Evolutionary conservation across 108 stramenopile species (phyloP).

Genomic region (Discostella pseudostelligera): DNA sequence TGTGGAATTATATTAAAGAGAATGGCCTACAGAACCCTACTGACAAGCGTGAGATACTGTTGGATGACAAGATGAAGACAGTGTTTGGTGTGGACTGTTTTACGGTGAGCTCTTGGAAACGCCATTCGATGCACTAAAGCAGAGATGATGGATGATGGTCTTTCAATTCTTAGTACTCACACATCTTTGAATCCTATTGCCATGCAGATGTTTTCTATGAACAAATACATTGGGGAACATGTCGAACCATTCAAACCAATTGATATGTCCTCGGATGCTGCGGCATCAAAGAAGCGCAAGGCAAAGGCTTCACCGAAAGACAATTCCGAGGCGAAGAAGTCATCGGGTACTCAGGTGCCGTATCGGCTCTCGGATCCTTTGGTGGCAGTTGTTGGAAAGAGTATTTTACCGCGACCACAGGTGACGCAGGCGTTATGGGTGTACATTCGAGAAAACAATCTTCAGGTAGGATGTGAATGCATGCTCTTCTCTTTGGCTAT

Average conservation of each 20-base stretch:
- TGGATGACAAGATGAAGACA: constrained; percentile 54
- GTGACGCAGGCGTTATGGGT: constrained; percentile 83
- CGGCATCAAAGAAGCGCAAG: constrained; percentile 48
- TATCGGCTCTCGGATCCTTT: constrained; percentile 74
- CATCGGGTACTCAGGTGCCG: constrained; percentile 67
- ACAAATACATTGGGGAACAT: constrained; percentile 60
- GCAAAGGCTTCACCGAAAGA: constrained; percentile 24
- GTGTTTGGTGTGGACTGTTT: constrained; percentile 49
- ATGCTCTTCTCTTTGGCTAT: constrained; percentile 1
- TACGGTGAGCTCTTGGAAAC: constrained; percentile 42
- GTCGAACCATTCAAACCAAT: constrained; percentile 78
- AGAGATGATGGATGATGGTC: not conserved
- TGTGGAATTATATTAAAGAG: constrained; percentile 87
- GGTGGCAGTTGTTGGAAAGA: constrained; percentile 63
- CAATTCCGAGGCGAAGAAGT: constrained; percentile 51
- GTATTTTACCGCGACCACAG: constrained; percentile 74
- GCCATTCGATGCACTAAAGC: not conserved
- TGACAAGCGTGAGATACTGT: constrained; percentile 75
- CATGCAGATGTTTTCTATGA: constrained; percentile 39
- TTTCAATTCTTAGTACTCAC: too few relatives aligned
- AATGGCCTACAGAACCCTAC: constrained; percentile 86
- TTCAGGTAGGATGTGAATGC: constrained; percentile 49
- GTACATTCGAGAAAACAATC: constrained; percentile 80
- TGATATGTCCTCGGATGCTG: constrained; percentile 49
- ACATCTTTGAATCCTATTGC: not conserved